Percentiles rank a stretch among this genome's conserved stretches.
These are phyloP conservation scores for Penicillium arizonense DNA, from an alignment of 495 filamentous ascomycete genomes.

Conservation along the genomic window DNA sequence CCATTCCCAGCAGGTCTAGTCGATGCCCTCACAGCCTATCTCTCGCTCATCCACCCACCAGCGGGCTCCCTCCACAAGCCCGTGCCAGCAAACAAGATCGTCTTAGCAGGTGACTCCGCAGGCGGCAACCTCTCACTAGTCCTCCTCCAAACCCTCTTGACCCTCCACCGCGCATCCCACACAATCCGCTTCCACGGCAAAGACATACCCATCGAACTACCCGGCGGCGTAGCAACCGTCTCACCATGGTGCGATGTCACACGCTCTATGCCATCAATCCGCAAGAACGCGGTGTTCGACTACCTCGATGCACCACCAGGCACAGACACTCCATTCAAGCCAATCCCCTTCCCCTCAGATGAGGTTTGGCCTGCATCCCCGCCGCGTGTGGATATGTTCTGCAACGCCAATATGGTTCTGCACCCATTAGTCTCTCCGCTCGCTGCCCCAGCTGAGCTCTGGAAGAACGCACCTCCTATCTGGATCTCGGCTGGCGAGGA, in stretches of 20 bases:
- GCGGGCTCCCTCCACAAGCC: slow-evolving; percentile 68
- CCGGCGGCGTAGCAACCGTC: slow-evolving; percentile 62
- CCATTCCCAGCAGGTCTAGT: slow-evolving; percentile 81
- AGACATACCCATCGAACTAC: slow-evolving; percentile 60
- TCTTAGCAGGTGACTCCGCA: slow-evolving; percentile 84
- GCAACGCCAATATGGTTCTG: slow-evolving; percentile 55
- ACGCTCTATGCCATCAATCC: slow-evolving; percentile 68
- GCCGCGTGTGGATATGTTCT: slow-evolving; percentile 67
- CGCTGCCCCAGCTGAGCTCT: slow-evolving; percentile 52
- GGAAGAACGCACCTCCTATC: slow-evolving; percentile 68
- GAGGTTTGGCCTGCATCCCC: slow-evolving; percentile 70
- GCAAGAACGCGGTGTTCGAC: slow-evolving; percentile 63
- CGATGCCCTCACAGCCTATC: slow-evolving; percentile 80
- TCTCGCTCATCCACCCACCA: slow-evolving; percentile 79
- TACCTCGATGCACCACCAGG: slow-evolving; percentile 58
- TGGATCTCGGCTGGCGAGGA: slow-evolving; percentile 79
- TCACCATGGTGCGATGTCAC: slow-evolving; percentile 80
- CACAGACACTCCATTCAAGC: slow-evolving; percentile 30
- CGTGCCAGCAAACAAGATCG: slow-evolving; percentile 66
- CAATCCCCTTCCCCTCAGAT: slow-evolving; percentile 46
- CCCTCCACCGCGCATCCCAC: slow-evolving; percentile 56
- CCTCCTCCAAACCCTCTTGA: slow-evolving; percentile 71
- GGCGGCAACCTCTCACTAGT: slow-evolving; percentile 75
- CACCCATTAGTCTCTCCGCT: slow-evolving; percentile 80
- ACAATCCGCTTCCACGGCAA: slow-evolving; percentile 64